phyloP scores from a whole-genome alignment of 2,329 filamentous ascomycete species.

The Neodidymelliopsis sp. region DNA sequence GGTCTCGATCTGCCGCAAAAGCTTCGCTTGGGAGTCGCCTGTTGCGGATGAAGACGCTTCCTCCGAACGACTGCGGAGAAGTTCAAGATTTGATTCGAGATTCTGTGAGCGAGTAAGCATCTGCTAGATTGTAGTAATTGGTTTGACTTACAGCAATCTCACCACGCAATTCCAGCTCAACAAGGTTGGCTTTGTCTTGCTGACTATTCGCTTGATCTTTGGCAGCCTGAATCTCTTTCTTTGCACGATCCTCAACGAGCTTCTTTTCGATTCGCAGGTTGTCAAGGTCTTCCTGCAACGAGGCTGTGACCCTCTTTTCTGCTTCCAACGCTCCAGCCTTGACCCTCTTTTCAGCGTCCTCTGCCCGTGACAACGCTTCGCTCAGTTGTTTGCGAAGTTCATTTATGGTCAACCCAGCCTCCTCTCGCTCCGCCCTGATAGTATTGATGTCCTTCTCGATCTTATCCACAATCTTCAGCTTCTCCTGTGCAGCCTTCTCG shows the following conservation, averaged over 20 bases:
- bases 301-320: slow-evolving; percentile 64
- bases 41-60: slow-evolving; percentile 84
- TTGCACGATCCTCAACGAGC: slow-evolving; percentile 73
- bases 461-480: slow-evolving; percentile 59
- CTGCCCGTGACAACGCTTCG: slow-evolving; percentile 70
- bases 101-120: slow-evolving; percentile 56
- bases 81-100: slow-evolving; percentile 89
- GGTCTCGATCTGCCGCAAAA: slow-evolving; percentile 92
- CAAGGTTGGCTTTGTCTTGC: slow-evolving; percentile 70
- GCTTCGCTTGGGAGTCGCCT: slow-evolving; percentile 85
- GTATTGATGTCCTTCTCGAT: slow-evolving; percentile 65
- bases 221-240: slow-evolving; percentile 73
- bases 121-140: background rate
- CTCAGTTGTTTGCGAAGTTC: slow-evolving; percentile 75
- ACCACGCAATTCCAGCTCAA: slow-evolving; percentile 80
- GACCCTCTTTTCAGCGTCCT: slow-evolving; percentile 70
- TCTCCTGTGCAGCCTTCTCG: slow-evolving; percentile 64
- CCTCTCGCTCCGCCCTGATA: slow-evolving; percentile 68
- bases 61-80: slow-evolving; percentile 83
- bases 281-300: slow-evolving; percentile 70
- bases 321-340: slow-evolving; percentile 72
- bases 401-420: slow-evolving; percentile 69
- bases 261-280: slow-evolving; percentile 77
- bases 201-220: slow-evolving; percentile 77
- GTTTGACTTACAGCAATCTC: slow-evolving; percentile 65